phyloP scores from a whole-genome alignment of 305 asterid species.

The Solanum hybrid region DNA sequence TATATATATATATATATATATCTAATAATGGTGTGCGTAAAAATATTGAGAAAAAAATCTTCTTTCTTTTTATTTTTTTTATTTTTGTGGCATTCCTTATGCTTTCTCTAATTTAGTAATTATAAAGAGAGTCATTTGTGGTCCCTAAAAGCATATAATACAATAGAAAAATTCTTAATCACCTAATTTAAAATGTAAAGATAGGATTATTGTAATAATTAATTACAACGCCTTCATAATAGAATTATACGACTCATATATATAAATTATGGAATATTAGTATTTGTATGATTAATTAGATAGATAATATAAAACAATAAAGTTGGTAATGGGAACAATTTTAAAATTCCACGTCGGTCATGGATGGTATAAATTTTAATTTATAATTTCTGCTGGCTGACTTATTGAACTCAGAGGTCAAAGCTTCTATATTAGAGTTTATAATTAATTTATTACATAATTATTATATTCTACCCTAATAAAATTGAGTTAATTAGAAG shows the following conservation, averaged over 20 bases:
- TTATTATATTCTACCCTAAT: not conserved
- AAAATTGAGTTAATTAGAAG: not conserved
- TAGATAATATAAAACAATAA: not conserved
- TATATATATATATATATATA: not conserved
- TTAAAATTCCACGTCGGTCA: constrained; percentile 9
- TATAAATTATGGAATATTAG: not conserved
- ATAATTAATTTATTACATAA: not conserved
- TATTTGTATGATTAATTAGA: not conserved
- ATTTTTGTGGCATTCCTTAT: not conserved
- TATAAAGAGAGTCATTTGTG: not conserved
- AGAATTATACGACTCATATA: not conserved
- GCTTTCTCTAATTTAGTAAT: constrained; percentile 5
- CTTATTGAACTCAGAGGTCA: not conserved
- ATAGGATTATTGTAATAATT: not conserved
- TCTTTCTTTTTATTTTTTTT: not conserved
- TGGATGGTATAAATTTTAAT: constrained; percentile 9
- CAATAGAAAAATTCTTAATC: not conserved
- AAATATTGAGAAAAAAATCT: not conserved
- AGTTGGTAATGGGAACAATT: not conserved
- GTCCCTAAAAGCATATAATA: not conserved
- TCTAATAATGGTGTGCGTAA: not conserved
- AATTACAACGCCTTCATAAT: not conserved
- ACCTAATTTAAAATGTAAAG: not conserved
- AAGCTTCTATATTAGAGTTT: not conserved
- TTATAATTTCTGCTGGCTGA: not conserved